Conservation (phyloP, 2,329 filamentous ascomycete species). For the Chaetomium olivaceum region DNA sequence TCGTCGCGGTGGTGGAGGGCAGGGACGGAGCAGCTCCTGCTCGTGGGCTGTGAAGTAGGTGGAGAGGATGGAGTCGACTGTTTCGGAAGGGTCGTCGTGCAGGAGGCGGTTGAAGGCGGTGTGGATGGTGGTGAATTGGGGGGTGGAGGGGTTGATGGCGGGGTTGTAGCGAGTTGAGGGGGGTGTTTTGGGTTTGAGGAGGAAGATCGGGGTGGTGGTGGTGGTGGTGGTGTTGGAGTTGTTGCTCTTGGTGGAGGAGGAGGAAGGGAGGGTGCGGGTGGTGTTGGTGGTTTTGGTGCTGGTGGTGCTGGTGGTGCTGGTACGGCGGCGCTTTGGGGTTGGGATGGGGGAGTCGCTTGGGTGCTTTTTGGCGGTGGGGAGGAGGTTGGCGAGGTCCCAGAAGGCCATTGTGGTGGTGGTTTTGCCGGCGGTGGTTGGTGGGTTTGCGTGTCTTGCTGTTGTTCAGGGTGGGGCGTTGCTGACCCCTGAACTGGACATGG, state of each 20-base stretch:
- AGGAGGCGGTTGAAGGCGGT: conserved; percentile 16
- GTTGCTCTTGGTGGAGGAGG: no score
- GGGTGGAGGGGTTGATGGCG: conserved; percentile 22
- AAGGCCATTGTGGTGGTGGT: conserved; percentile 3
- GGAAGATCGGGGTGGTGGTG: conserved; percentile 3
- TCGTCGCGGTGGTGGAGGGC: neutral
- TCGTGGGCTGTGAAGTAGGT: conserved; percentile 34
- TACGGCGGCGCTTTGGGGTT: conserved; percentile 2
- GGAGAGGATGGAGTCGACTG: conserved; percentile 39
- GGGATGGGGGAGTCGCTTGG: neutral
- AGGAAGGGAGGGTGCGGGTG: no score
- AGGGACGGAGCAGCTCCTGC: conserved; percentile 22
- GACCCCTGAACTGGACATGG: neutral
- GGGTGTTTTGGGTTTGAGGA: neutral
- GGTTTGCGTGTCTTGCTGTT: neutral
- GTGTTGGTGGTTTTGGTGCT: neutral
- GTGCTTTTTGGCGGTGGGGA: neutral
- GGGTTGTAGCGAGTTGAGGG: conserved; percentile 18
- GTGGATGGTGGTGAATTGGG: conserved; percentile 16
- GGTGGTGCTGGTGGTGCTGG: neutral
- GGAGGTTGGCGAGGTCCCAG: neutral
- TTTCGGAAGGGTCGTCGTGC: conserved; percentile 7
- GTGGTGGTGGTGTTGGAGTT: neutral
- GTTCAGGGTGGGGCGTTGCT: neutral
- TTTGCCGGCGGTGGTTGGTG: neutral